Evolutionary conservation across 768 basidiomycete species (phyloP), one percentile per base, ranked within the genome.

Genomic region (Podaxis carcinomalis): DNA sequence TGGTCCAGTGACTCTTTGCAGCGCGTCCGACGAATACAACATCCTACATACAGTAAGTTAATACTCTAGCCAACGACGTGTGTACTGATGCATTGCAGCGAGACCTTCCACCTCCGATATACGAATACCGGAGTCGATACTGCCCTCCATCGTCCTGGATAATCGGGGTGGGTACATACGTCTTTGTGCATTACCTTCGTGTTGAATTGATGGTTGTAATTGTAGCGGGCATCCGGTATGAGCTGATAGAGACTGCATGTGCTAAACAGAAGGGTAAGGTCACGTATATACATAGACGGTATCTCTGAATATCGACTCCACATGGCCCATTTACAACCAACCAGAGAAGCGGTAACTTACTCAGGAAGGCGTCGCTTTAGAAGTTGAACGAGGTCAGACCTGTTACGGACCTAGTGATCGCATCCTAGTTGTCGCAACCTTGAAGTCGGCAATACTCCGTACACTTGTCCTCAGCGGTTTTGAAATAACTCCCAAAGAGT

Each of bases 91-190:
- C 35, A 53, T 63, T 64, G 52, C 64, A 93, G 92, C 86, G 87
- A 82, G 93, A 95, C 75, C 88, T 92, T 64, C 87, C 89, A 3
- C 97, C 97, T 72, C 84, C 85, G 59, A 90, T 98, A 90, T 98
- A 51, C 89, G 94, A 27, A 88, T 98, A 68, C 95, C 95, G 0
- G 93, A 96, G 72, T 90, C 91, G 7, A 88, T 93, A 61, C 95
- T 95, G 1, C 93, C 95, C 14, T 90, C 83, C 42, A 83, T 94
- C 59, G 84, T 88, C 3, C 78, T 96, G 60, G 90, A 92, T 58
- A 87, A 83, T 70, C 83, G 83, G 68, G 89, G 90, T 86, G 58
- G 64, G 82, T 64, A 50, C 19, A 5, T 7, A 6, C 1, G 14
- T 44, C 42, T 5, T 16, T n/a, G 19, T 54, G 11, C 46, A 21